Evolutionary conservation across 108 stramenopile genomes (phyloP).

Genomic region (Skeletonema marinoi): DNA sequence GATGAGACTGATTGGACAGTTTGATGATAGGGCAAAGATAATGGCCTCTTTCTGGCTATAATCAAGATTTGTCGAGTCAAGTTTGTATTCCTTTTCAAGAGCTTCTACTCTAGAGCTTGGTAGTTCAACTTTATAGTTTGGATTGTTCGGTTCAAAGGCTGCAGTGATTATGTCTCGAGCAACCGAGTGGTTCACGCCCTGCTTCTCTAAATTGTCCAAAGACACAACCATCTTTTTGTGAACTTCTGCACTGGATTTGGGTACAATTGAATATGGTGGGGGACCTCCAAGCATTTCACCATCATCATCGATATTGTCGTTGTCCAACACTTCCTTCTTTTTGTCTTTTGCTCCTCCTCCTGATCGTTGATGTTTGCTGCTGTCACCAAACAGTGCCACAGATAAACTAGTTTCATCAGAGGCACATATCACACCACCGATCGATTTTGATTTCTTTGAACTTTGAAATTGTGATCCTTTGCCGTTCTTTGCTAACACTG

Average conservation of each 20-base stretch:
- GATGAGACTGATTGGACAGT: conserved; percentile 65
- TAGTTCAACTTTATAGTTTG: conserved; percentile 4
- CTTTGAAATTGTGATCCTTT: conserved; percentile 12
- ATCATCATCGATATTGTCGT: conserved; percentile 44
- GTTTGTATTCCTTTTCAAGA: conserved; percentile 30
- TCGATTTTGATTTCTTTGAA: conserved; percentile 25
- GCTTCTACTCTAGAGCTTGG: conserved; percentile 19
- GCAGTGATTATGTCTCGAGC: conserved; percentile 68
- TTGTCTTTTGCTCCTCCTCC: conserved; percentile 15
- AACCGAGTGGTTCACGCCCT: conserved; percentile 69
- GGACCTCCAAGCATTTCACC: conserved; percentile 37
- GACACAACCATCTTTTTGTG: conserved; percentile 68
- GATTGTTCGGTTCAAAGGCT: conserved; percentile 50
- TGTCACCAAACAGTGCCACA: conserved; percentile 66
- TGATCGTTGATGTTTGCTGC: conserved; percentile 4
- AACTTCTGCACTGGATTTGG: conserved; percentile 74
- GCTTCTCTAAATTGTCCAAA: conserved; percentile 63
- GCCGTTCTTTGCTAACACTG: conserved; percentile 64
- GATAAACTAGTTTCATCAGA: conserved; percentile 67
- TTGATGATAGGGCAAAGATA: conserved; percentile 60
- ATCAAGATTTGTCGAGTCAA: conserved; percentile 54
- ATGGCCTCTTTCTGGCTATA: conserved; percentile 81
- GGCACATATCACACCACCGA: conserved; percentile 69
- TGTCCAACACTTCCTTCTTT: conserved; percentile 14
- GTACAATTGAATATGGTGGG: conserved; percentile 70